phyloP scores from a whole-genome alignment of 2,329 filamentous ascomycete species.

The Apiospora arundinis region DNA sequence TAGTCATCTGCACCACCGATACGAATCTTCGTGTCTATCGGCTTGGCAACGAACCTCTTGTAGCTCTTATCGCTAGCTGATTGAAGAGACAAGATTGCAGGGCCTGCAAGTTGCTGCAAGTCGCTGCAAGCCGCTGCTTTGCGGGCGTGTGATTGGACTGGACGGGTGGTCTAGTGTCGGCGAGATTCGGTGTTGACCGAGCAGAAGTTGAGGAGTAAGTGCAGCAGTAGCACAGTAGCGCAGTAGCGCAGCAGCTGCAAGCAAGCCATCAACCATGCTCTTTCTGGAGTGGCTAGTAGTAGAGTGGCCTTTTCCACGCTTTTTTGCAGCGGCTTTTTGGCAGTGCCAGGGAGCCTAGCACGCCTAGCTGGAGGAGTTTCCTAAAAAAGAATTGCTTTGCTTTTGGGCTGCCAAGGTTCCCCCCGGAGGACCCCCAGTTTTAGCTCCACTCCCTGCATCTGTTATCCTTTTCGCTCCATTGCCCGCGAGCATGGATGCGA shows the following conservation, averaged over 20 bases:
- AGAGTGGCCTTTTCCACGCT: not conserved
- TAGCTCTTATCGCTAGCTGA: not conserved
- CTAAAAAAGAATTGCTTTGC: conserved; percentile 5
- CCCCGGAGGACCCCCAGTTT: not conserved
- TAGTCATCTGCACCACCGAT: not conserved
- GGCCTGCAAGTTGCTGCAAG: not conserved
- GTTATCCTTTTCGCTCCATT: conserved; percentile 8
- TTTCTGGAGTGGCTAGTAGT: not conserved
- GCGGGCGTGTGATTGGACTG: conserved; percentile 3
- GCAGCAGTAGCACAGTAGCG: not conserved
- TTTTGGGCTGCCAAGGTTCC: not conserved
- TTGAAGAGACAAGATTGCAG: not conserved
- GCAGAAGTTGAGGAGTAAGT: not conserved
- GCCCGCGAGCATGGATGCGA: not conserved
- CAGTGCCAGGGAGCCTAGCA: no score
- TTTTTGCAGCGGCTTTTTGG: not conserved
- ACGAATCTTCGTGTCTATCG: conserved; percentile 8
- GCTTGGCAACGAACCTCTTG: conserved; percentile 15
- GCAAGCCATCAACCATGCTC: not conserved
- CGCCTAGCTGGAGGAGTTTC: conserved; percentile 3
- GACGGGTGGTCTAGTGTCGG: conserved; percentile 2
- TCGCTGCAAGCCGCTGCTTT: not conserved
- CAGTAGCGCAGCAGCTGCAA: not conserved
- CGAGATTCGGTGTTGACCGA: conserved; percentile 15
- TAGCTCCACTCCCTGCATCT: conserved; percentile 3